Evolutionary conservation across 306 rosid genomes (phyloP).

Genomic region (Purshia tridentata): DNA sequence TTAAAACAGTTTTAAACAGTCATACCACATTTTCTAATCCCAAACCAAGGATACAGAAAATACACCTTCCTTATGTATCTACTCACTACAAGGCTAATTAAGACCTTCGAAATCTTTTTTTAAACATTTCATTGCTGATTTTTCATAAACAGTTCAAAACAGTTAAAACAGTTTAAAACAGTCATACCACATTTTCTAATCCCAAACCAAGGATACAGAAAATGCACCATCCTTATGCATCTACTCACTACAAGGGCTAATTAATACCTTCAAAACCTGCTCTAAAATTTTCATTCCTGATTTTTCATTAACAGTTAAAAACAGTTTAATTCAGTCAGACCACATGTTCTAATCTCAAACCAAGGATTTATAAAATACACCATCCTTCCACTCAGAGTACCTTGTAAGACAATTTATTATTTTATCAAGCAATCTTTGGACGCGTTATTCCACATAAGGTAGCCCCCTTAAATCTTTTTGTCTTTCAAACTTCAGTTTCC

Average conservation of each 20-base stretch:
- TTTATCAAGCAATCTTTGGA: neutral
- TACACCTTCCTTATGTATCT: neutral
- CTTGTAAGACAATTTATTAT: neutral
- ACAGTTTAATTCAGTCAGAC: neutral
- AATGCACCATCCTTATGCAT: neutral
- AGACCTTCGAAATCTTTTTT: neutral
- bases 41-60: too few relatives aligned
- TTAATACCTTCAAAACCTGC: neutral
- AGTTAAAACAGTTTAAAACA: too few relatives aligned
- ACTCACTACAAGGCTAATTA: neutral
- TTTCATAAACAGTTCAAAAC: too few relatives aligned
- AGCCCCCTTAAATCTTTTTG: neutral
- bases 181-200: too few relatives aligned
- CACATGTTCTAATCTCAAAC: neutral
- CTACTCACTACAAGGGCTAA: neutral
- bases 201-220: too few relatives aligned
- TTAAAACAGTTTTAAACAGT: too few relatives aligned
- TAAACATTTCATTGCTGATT: too few relatives aligned
- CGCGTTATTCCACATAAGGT: neutral
- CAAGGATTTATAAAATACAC: too few relatives aligned
- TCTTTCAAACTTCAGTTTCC: neutral
- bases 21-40: too few relatives aligned
- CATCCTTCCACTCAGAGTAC: neutral
- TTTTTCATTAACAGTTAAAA: too few relatives aligned
- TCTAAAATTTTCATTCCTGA: too few relatives aligned